Evolutionary conservation across 225 moss, liverwort and hornwort genomes (phyloP), one percentile per base, ranked within the genome.

Genomic region (Marchantia paleacea): DNA sequence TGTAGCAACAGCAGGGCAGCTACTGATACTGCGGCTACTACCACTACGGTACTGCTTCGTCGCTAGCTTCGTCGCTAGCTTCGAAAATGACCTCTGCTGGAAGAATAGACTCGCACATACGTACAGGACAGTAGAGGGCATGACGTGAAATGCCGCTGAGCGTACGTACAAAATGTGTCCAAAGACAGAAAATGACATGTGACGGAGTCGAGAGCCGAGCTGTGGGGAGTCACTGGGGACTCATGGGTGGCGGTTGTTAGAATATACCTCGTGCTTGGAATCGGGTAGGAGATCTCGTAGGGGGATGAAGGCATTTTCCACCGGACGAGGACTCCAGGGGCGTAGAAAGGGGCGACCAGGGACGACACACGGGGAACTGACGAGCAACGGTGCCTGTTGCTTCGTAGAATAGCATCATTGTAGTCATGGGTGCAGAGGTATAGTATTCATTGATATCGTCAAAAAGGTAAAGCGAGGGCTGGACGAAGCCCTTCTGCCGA

Each of bases 221-320:
- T 19, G 19, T 3, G 19, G 19, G 6, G 22, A 62, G 60, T 22
- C 7, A 28, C 22, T 25, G n/a, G n/a, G n/a, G 68, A 29, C 0
- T 65, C 68, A 68, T 70, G 47, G 69, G 47, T 70, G 69, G 48
- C 69, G 48, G 69, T 70, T 70, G 69, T 47, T 70, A 47, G 47
- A 70, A 70, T 70, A 70, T 70, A 47, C 69, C 26, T 70, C 26
- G 7, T 28, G 69, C 15, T 16, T 12, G 28, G 28, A 29, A 26
- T 39, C 26, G 10, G 28, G 6, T 66, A 70, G 69, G 47, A 48
- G 47, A 70, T 19, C 39, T 48, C 8, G 20, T 70, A 49, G 69
- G 47, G 24, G 10, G 69, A 26, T 47, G 48, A 29, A 47, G 3
- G n/a, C 25, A 30, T 29, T 57, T 19, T 19, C 57, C 13, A 39